Evolutionary conservation across 75 land plant species (phyloP).

Genomic region (Pinus albicaulis): DNA sequence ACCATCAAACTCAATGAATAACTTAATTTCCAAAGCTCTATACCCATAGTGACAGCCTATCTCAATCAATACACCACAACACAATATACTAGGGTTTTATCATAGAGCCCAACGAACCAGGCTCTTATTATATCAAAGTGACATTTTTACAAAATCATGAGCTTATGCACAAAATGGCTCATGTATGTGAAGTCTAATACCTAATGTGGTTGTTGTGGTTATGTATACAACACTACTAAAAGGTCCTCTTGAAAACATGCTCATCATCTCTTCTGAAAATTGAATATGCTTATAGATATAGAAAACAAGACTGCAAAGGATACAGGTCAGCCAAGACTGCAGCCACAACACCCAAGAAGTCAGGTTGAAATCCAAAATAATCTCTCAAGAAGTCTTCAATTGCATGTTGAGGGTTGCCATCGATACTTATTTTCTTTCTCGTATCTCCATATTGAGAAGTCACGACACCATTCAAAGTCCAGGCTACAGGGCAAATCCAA

Average conservation of each 20-base stretch:
- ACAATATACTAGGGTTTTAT: no score
- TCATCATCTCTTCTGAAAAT: slow-evolving; percentile 59
- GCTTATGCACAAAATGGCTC: no score
- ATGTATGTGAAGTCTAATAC: no score
- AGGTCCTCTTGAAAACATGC: background rate
- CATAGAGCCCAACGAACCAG: no score
- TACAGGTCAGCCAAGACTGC: slow-evolving; percentile 32
- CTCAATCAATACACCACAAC: no score
- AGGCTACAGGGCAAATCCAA: slow-evolving; percentile 62
- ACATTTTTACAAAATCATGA: no score
- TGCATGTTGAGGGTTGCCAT: slow-evolving; percentile 19
- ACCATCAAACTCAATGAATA: no score
- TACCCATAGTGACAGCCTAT: no score
- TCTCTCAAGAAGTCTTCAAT: slow-evolving; percentile 33
- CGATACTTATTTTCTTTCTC: slow-evolving; percentile 16
- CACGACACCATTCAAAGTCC: slow-evolving; percentile 64
- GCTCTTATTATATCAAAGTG: no score
- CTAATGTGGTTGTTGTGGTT: background rate
- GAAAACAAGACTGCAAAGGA: slow-evolving; percentile 47
- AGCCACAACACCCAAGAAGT: slow-evolving; percentile 43
- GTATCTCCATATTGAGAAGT: slow-evolving; percentile 66
- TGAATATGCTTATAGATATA: slow-evolving; percentile 36
- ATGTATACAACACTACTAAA: background rate
- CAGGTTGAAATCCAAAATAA: slow-evolving; percentile 43
- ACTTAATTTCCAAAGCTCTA: no score